Evolutionary conservation across 192 early-diverging fungal species (phyloP), one percentile per base, ranked within the genome.

Genomic region (Linnemannia hyalina): DNA sequence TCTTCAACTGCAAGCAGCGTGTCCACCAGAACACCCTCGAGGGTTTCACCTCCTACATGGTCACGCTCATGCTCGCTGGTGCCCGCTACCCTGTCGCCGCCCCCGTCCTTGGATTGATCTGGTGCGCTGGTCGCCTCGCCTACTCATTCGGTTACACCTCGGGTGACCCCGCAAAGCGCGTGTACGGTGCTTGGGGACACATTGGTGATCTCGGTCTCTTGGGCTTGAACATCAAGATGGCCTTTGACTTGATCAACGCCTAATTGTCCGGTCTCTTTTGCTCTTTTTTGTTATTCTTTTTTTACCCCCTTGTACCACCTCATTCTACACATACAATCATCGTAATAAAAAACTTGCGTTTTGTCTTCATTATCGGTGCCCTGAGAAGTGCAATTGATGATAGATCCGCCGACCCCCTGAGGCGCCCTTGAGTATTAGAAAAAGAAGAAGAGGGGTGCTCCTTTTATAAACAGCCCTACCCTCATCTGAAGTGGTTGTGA

Each of bases 1-100:
- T 93, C 40, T 95, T 95, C 90, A 96, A 96, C 92, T 96, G 95
- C 83, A 82, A 89, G 79, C 92, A 93, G 78, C 90, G 92, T 63
- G 89, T 88, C 42, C 92, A 93, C 88, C 92, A 95, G 74, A 95
- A 95, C 91, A 92, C 91, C 23, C 85, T 95, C 11, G 95, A 96
- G 82, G 72, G 70, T 70, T 92, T 90, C 82, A 91, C 94, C 35
- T 35, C 77, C 2, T 95, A 92, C 86, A 44, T 89, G 74, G 38
- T 81, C 26, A 35, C 76, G 41, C 85, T 95, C 47, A 68, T 90
- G 44, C 41, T 89, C 68, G 88, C 90, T 68, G 92, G 93, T 72
- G 52, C 94, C 44, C 76, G 87, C 22, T 85, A 94, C 85, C 95
- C 95, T 3, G 29, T 74, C 9, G 70, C 92, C 32, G 82, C 94